Evolutionary conservation across 345 rosid genomes (phyloP), one percentile per base, ranked within the genome.

Genomic region (Gossypium raimondii): DNA sequence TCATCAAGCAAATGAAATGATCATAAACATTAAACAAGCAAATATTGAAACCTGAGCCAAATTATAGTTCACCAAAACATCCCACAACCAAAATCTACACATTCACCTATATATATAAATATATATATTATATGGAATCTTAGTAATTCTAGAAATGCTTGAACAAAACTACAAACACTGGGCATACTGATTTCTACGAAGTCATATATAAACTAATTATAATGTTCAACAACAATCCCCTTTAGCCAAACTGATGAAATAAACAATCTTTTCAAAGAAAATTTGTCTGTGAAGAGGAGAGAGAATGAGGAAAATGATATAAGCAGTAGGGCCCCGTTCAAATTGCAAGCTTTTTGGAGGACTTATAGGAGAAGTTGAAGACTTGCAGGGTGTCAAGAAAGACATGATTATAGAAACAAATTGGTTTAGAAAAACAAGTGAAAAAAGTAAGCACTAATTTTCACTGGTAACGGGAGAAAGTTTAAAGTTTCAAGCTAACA

Each of bases 221-320:
- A 75, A 50, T n/a, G 38, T 24, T 74, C 11, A 44, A 67, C 62
- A 7, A 55, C 68, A 57, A 70, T 51, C 58, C 9, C 34, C 16
- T 3, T 24, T 55, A 55, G 24, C 25, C 60, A 77, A 67, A 7
- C 70, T 11, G 67, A 63, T 34, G 22, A 16, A 66, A 24, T 22
- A n/a, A 47, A 62, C 16, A 27, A 45, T 74, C 56, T 53, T 62
- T 73, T n/a, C 63, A 72, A 64, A 11, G 24, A 57, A 58, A 11
- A 17, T 55, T 18, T 20, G 60, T 70, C 20, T 51, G 2, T 17
- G 50, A 50, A 70, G 59, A 55, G 72, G 63, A 16, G 16, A 10
- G 25, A 17, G 41, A 51, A 47, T 56, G 77, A 22, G 75, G 77
- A 64, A 48, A 41, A 56, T 81, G 78, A 74, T 59, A 75, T 81